Evolutionary conservation across 306 rosid species (phyloP).

Genomic region (Fagus sylvatica): DNA sequence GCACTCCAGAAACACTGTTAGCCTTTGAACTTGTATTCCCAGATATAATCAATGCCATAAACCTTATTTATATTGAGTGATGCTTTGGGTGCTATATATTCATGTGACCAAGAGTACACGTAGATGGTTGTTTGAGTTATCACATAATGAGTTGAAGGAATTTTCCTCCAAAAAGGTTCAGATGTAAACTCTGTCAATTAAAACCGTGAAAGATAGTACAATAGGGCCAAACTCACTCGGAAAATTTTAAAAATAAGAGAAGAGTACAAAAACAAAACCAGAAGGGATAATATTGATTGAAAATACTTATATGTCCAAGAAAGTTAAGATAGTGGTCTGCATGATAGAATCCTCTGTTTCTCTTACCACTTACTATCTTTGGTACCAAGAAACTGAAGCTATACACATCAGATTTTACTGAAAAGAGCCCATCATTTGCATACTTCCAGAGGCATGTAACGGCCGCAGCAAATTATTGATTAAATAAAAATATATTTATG

Average conservation of each 20-base stretch:
- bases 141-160: too few relatives aligned
- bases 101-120: too few relatives aligned
- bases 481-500: too few relatives aligned
- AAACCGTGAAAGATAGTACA: background rate
- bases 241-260: too few relatives aligned
- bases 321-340: slow-evolving; percentile 28
- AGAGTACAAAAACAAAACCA: too few relatives aligned
- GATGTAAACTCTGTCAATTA: background rate
- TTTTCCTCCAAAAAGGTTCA: too few relatives aligned
- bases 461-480: background rate
- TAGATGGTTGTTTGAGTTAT: too few relatives aligned
- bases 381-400: too few relatives aligned
- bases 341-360: too few relatives aligned
- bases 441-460: background rate
- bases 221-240: too few relatives aligned
- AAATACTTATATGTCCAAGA: slow-evolving; percentile 41
- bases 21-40: background rate
- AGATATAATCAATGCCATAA: background rate
- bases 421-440: background rate
- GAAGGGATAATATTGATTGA: background rate
- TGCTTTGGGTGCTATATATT: too few relatives aligned
- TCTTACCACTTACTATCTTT: too few relatives aligned
- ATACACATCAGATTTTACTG: background rate
- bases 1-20: background rate
- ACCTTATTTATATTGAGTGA: background rate